These are phyloP conservation scores for Penicillium brevicompactum DNA, from an alignment of 2,329 filamentous ascomycete species.

Conservation along the genomic window DNA sequence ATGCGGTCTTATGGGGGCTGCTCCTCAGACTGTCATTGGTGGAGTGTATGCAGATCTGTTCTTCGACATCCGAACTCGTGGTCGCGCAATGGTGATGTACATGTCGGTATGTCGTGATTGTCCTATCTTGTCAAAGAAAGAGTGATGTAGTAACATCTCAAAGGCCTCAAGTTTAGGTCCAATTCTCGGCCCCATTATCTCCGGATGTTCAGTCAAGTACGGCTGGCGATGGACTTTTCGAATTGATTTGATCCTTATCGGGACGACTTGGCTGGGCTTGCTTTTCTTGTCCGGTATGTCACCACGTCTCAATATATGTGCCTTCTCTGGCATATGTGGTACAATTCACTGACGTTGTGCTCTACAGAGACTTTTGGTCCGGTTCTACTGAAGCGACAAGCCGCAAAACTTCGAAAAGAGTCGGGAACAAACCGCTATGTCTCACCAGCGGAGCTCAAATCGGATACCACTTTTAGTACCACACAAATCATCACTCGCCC, in stretches of 20 bases:
- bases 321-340: too few relatives aligned
- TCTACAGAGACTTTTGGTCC: slow-evolving; percentile 61
- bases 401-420: slow-evolving; percentile 58
- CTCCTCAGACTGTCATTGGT: slow-evolving; percentile 47
- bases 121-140: fast-evolving
- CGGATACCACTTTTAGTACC: slow-evolving; percentile 58
- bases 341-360: not conserved
- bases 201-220: slow-evolving; percentile 44
- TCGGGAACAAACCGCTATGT: slow-evolving; percentile 54
- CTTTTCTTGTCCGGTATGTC: slow-evolving; percentile 57
- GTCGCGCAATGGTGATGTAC: slow-evolving; percentile 44
- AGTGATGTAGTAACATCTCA: not conserved
- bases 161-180: slow-evolving; percentile 46
- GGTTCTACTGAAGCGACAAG: slow-evolving; percentile 59
- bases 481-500: slow-evolving; percentile 72
- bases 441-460: slow-evolving; percentile 58
- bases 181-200: slow-evolving; percentile 46
- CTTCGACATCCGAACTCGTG: slow-evolving; percentile 39
- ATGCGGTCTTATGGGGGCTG: slow-evolving; percentile 43
- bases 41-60: slow-evolving; percentile 52
- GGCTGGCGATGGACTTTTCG: slow-evolving; percentile 53
- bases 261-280: slow-evolving; percentile 58
- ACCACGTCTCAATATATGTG: too few relatives aligned
- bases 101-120: slow-evolving; percentile 36
- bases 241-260: slow-evolving; percentile 69